Evolutionary conservation across 2,329 filamentous ascomycete genomes (phyloP), one percentile per base, ranked within the genome.

Genomic region (Camillea tinctor): DNA sequence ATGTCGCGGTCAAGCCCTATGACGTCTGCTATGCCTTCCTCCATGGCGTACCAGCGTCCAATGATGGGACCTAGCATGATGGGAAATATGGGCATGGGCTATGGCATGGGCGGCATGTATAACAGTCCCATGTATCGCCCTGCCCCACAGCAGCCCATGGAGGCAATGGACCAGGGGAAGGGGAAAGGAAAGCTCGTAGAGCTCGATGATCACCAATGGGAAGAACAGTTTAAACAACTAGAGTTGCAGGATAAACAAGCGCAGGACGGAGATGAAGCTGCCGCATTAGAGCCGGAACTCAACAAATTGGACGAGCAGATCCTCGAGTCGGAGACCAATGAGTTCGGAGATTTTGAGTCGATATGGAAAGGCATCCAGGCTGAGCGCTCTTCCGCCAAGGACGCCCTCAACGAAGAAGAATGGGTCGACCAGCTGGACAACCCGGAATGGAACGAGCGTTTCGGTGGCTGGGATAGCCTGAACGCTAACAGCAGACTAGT

Each of bases 141-240:
- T 68, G 69, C 77, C n/a, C n/a, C n/a, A 36, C 76, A 79, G 59
- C 74, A 77, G 58, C 74, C 73, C 52, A 74, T 77, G 66, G 73
- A 76, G 58, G 71, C 72, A 51, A 74, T 77, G 67, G 72, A 81
- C 50, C 81, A 85, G 65, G 80, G 77, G 54, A 90, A 93, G 75
- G 91, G 90, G 60, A 98, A 98, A 74, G 93, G 91, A 48, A 96
- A 96, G 76, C 86, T 98, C 78, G 89, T 98, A 13, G 95, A 98
- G 78, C 84, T 98, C 22, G 92, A 97, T 73, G 94, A 99, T 69
- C 81, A 89, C 71, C 90, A 96, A 72, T 98, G 95, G 95, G 94
- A 98, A 77, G 92, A 93, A 69, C 93, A 98, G 75, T 99, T 99
- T 75, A 91, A 92, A 59, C 87, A 95, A 76, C 88, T 97, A 51